phyloP scores from a whole-genome alignment of 2,329 filamentous ascomycete genomes.

The Tolypocladium paradoxum region DNA sequence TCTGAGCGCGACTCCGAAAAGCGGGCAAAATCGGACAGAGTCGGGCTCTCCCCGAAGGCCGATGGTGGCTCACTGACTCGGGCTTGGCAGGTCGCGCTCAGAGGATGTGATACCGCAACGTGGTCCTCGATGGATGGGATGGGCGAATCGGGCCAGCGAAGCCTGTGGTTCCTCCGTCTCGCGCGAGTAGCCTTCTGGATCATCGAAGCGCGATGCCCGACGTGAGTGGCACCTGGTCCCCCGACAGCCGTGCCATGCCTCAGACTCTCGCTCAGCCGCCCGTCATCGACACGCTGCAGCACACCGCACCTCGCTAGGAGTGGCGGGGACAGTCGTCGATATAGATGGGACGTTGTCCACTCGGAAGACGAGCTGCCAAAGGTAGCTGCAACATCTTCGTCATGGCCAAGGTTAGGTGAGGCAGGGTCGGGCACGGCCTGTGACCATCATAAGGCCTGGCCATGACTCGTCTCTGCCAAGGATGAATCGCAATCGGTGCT shows the following conservation, averaged over 20 bases:
- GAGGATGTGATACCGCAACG: not conserved
- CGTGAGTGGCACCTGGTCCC: too few species aligned
- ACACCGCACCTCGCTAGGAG: too few species aligned
- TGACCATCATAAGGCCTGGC: constrained; percentile 41
- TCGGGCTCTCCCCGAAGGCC: not conserved
- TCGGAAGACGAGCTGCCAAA: constrained; percentile 4
- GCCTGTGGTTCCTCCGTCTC: not conserved
- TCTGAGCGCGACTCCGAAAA: not conserved
- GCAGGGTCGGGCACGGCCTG: constrained; percentile 38
- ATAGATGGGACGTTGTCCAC: constrained; percentile 33
- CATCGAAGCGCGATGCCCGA: too few species aligned
- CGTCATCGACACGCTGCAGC: too few species aligned
- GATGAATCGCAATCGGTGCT: constrained; percentile 24
- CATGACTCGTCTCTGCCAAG: constrained; percentile 23
- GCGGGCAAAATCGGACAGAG: not conserved
- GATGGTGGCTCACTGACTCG: too few species aligned
- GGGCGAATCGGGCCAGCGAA: not conserved
- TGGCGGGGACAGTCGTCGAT: too few species aligned
- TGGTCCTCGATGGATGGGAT: not conserved
- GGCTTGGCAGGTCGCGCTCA: too few species aligned
- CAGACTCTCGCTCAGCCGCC: too few species aligned
- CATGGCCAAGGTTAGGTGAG: not conserved
- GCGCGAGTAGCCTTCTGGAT: too few species aligned
- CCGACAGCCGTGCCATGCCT: constrained; percentile 37
- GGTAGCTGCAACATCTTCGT: not conserved